Base-by-base conservation (phyloP, 257 asterid genomes). In the Lantana camara region DNA sequence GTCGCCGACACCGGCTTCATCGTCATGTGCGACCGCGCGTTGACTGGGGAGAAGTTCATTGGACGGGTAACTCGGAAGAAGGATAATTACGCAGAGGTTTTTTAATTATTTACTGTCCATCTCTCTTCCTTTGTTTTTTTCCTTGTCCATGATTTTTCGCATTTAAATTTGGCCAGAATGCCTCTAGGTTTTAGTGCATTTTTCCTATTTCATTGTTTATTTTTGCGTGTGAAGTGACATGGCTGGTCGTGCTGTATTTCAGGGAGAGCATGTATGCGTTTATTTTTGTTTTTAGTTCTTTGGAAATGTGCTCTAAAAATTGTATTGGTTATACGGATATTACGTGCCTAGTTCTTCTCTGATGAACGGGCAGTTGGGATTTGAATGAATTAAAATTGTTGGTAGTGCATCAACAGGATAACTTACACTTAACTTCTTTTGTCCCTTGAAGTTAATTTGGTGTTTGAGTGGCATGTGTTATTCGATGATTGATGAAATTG, bases 11-110 rank as follows among this genome's bases (percentile, higher is more conserved):
- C 94, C 16, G 97, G 97, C 12, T 93, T 76, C 69, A 67, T 93
- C 37, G 79, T 93, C 68, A 82, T 93, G 96, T 89, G 96, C 68
- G 97, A 89, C 64, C 89, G 95, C 37, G 97, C 91, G 7, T 85
- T 93, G 38, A 97, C 98, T 11, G 98, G 98, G 3, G 98, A 93
- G 53, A 82, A 81, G 57, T 93, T 89, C 77, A 60, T 93, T 17
- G 98, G 97, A 1, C 94, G 91, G 29, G 94, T 89, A 16, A 82
- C 94, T 0, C 80, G 96, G 57, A 93, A 82, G 75, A 89, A 83
- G 71, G 77, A 93, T 62, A 78, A 79, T 60, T 87, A 82, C 47
- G 96, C 97, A 3, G 98, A 93, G 98, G 98, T 85, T 47, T 56
- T 12, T 44, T 50, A 3, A 21, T 62, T 54, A 11, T 60, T 47